phyloP scores from a whole-genome alignment of 228 moss, liverwort and hornwort genomes.

The Sphagnum magellanicum region DNA sequence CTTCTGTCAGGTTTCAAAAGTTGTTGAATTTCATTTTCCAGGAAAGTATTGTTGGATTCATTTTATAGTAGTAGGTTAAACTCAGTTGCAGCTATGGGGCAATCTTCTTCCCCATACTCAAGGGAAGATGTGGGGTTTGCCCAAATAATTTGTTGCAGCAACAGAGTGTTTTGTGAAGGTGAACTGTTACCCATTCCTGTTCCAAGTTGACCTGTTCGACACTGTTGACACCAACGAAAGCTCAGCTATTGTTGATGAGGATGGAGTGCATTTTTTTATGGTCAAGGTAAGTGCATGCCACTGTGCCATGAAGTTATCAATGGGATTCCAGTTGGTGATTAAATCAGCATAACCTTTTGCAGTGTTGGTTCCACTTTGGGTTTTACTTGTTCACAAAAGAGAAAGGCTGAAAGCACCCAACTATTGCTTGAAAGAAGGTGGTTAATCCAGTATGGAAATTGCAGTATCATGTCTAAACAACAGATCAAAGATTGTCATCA shows the following conservation, averaged over 20 bases:
- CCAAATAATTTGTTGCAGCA: slow-evolving; percentile 22
- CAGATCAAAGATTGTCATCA: background rate
- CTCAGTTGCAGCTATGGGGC: background rate
- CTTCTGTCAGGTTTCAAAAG: background rate
- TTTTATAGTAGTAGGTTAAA: background rate
- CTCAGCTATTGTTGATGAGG: slow-evolving; percentile 50
- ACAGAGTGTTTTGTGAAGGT: slow-evolving; percentile 88
- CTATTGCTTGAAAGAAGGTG: too few species aligned
- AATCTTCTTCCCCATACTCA: background rate
- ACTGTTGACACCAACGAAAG: slow-evolving; percentile 62
- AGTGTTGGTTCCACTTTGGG: too few species aligned
- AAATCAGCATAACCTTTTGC: too few species aligned
- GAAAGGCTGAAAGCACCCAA: too few species aligned
- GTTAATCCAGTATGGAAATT: too few species aligned
- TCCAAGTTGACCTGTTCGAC: slow-evolving; percentile 63
- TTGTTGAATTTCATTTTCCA: background rate
- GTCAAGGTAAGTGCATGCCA: slow-evolving; percentile 37
- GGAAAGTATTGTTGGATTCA: background rate
- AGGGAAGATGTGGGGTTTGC: slow-evolving; percentile 1
- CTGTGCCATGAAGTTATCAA: too few species aligned
- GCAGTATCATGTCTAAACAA: too few species aligned
- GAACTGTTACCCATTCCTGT: slow-evolving; percentile 68
- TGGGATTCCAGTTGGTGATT: too few species aligned
- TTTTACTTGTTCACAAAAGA: too few species aligned
- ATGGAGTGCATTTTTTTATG: slow-evolving; percentile 63